Evolutionary conservation across 2,329 filamentous ascomycete species (phyloP), one percentile per base, ranked within the genome.

Genomic region (Herpomyces periplanetae): DNA sequence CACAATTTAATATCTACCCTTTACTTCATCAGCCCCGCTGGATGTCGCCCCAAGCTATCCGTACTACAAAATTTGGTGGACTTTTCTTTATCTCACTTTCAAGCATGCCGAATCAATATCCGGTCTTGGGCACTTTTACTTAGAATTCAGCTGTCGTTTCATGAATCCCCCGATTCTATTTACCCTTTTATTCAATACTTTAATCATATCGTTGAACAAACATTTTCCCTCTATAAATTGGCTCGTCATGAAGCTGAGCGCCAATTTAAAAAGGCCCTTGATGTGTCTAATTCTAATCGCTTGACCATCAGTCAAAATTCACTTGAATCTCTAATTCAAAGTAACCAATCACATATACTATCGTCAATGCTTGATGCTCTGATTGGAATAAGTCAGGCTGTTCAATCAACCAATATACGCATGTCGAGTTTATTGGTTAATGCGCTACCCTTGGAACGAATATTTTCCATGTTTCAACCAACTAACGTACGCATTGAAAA

Each of bases 1-100:
- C 51, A 56, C 25, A 51, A 58, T 27, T 37, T 59, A 8, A 39
- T 59, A 0, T 51, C 46, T 21, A 51, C 48, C 3, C 35, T 59
- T 7, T 57, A 57, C 29, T 55, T 43, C 39, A 44, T 43, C 16
- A 45, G 47, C 14, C 51, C 52, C 11, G 33, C 44, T 11, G 36
- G 39, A 2, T 46, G 40, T 27, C 41, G 52, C n/a, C 49, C 49
- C 15, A 40, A 44, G 16, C 26, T 54, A 3, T 38, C 45, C 19
- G 36, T 43, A 4, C 40, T 58, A 18, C 43, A 39, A 11, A 39
- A 45, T 20, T 39, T 59, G 4, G 50, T 58, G 7, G 43, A 54
- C 25, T 48, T 53, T 22, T 36, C 43, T 7, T 42, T 28, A 8
- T 57, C 53, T 5, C 53, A 58, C 31, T 40, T 42, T 19, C 50